Conservation (phyloP, 306 rosid species). For the Myrica gale region DNA sequence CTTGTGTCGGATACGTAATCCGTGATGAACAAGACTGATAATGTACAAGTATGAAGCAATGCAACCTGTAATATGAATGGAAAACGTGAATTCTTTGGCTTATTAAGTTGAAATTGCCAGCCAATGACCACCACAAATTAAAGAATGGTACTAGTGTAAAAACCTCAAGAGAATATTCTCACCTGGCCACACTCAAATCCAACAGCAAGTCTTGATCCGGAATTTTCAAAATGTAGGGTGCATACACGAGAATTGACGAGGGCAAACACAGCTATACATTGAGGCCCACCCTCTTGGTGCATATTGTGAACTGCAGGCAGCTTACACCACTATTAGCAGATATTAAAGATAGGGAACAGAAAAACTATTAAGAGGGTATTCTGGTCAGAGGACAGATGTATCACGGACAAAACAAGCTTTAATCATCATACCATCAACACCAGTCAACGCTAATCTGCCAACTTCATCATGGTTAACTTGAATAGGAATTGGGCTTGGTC, state of each 20-base stretch:
- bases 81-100: slow-evolving; percentile 25
- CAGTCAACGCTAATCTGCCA: neutral
- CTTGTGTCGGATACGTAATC: slow-evolving; percentile 48
- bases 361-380: slow-evolving; percentile 6
- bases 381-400: neutral
- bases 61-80: slow-evolving; percentile 67
- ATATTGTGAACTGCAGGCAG: slow-evolving; percentile 50
- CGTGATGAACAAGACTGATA: slow-evolving; percentile 62
- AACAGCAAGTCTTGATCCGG: slow-evolving; percentile 60
- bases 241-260: slow-evolving; percentile 57
- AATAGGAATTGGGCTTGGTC: neutral
- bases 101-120: slow-evolving; percentile 26
- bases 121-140: slow-evolving; percentile 18
- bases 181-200: slow-evolving; percentile 85
- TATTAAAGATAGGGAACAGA: slow-evolving; percentile 21
- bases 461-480: neutral
- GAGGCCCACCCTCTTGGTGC: slow-evolving; percentile 55
- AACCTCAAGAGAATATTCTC: slow-evolving; percentile 28
- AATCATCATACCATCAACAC: neutral
- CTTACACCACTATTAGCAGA: slow-evolving; percentile 26
- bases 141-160: slow-evolving; percentile 14
- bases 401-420: slow-evolving; percentile 12
- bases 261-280: slow-evolving; percentile 62
- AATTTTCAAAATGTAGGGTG: slow-evolving; percentile 53
- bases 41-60: slow-evolving; percentile 55